phyloP scores from a whole-genome alignment of 495 filamentous ascomycete species.

The Xylaria curta region DNA sequence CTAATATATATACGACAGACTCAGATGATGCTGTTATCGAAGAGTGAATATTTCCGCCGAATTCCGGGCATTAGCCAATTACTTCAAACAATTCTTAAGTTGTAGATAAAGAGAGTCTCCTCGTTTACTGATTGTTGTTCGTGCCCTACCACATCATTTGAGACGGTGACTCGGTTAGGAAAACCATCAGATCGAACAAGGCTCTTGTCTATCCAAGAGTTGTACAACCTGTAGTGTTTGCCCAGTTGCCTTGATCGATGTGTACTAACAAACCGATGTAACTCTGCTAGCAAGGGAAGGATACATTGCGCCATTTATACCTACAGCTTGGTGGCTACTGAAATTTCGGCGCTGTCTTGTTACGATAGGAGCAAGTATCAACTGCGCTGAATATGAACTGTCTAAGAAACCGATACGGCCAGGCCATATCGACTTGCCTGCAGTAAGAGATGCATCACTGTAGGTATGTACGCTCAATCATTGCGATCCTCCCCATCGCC shows the following conservation, averaged over 20 bases:
- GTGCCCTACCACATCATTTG: too few species aligned
- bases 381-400: neutral
- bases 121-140: too few species aligned
- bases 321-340: neutral
- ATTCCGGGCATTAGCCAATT: neutral
- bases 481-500: constrained; percentile 59
- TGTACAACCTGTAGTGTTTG: neutral
- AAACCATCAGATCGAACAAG: too few species aligned
- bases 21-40: neutral
- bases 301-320: neutral
- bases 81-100: neutral
- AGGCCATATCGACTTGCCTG: neutral
- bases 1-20: neutral
- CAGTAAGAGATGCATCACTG: neutral
- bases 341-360: neutral
- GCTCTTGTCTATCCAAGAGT: neutral
- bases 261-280: neutral
- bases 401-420: neutral
- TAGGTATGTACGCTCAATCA: constrained; percentile 60
- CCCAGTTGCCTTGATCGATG: neutral
- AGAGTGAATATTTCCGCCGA: neutral
- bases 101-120: too few species aligned
- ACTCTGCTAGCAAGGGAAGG: neutral
- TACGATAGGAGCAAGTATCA: neutral
- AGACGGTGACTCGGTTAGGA: too few species aligned